These are phyloP conservation scores for Pseudogymnoascus sp. DNA, from an alignment of 2,329 filamentous ascomycete species.

Conservation along the genomic window DNA sequence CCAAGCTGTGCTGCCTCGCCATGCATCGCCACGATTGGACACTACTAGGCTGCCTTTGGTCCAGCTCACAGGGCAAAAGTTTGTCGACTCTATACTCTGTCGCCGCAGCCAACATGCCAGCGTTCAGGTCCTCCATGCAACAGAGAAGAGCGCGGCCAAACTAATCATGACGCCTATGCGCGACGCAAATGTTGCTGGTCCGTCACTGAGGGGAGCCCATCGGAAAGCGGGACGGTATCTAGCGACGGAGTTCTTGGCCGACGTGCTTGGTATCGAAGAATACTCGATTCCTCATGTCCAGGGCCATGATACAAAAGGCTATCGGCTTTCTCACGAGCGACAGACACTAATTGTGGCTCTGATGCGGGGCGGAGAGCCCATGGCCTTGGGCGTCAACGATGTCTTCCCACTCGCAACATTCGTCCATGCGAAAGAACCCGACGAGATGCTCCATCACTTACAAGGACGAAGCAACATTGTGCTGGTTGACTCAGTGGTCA, in stretches of 20 bases:
- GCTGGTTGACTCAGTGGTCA: conserved; percentile 55
- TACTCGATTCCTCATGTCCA: conserved; percentile 46
- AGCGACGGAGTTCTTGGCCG: conserved; percentile 39
- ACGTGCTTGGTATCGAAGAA: conserved; percentile 43
- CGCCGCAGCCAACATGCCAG: neutral
- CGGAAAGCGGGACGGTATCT: conserved; percentile 44
- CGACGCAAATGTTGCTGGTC: conserved; percentile 40
- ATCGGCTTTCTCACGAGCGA: conserved; percentile 35
- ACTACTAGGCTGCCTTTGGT: neutral
- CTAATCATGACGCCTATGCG: conserved; percentile 48
- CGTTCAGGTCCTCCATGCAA: conserved; percentile 36
- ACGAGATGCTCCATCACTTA: conserved; percentile 40
- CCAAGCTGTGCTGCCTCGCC: conserved; percentile 41
- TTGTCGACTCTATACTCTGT: too few species aligned
- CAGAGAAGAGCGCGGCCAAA: conserved; percentile 37
- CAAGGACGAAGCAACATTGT: conserved; percentile 35
- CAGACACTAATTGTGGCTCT: conserved; percentile 48
- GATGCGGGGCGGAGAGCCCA: conserved; percentile 57
- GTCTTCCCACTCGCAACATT: conserved; percentile 46
- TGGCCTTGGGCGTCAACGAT: conserved; percentile 51
- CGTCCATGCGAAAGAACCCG: conserved; percentile 35
- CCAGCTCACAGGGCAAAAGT: conserved; percentile 14
- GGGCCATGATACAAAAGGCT: conserved; percentile 36
- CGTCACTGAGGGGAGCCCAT: conserved; percentile 42
- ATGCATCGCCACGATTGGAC: conserved; percentile 36